Base-by-base conservation (phyloP, 352 stramenopile genomes). In the Pythium graminicola region DNA sequence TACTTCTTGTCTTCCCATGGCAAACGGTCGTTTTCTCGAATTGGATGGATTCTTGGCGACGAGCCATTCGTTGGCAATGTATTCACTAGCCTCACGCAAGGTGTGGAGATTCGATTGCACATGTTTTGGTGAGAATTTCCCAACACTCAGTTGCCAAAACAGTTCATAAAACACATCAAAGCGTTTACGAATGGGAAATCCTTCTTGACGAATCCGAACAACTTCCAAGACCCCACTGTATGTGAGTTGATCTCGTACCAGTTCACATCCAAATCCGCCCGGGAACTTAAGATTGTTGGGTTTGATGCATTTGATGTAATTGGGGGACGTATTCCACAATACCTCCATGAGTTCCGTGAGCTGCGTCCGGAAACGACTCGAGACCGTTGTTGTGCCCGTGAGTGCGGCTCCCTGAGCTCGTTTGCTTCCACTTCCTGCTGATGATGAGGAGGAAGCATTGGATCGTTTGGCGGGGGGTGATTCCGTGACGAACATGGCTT, bases 231-330 rank as follows among this genome's bases (percentile, higher is more conserved):
- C 90, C 32, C 92, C 90, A 28, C 86, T 93, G 70, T 95, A 98
- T 4, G 89, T 63, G 2, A 97, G 71, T 48, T 97, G 90, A 27
- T 97, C 88, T 16, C 92, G 76, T 11, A 95, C 86, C 8, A 92
- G 60, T 23, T 93, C 65, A 26, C 85, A 85, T 56, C 94, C 92
- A 50, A 97, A 96, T 10, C 84, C 68, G 33, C 89, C 78, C 0
- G 88, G 74, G 38, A 95, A 92, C 59, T 97, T 98, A 16, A 93
- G 57, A 43, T 89, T 95, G 72, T 98, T 98, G 5, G 92, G 92
- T 69, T 98, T 97, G 65, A 98, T 95, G 53, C 90, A 97, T 57
- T 96, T 93, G 61, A 98, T 91, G 60, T 97, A 98, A 32, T 91
- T 90, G 6, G 89, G 88, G n/a, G 87, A 88, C 39, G 90, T 97